phyloP scores from a whole-genome alignment of 2,329 filamentous ascomycete species.

The Penicillium olsonii region DNA sequence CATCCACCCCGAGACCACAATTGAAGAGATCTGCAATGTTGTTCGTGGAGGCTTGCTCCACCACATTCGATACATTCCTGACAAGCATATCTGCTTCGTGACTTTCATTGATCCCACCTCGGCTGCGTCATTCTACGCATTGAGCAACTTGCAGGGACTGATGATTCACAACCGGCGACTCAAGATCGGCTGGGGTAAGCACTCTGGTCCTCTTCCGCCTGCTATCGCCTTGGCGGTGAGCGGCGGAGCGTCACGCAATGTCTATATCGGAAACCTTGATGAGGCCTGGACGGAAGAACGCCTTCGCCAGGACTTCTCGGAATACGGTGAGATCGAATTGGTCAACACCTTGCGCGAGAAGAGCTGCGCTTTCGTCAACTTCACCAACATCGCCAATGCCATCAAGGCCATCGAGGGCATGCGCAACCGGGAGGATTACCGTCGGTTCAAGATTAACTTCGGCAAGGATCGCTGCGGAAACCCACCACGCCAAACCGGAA shows the following conservation, averaged over 20 bases:
- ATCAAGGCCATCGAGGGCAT: conserved; percentile 99
- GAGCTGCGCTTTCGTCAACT: conserved; percentile 99
- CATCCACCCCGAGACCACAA: conserved; percentile 97
- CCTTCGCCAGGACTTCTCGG: conserved; percentile 91
- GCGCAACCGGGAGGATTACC: conserved; percentile 92
- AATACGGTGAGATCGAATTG: conserved; percentile 96
- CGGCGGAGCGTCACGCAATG: conserved; percentile 95
- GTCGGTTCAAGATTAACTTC: conserved; percentile 99
- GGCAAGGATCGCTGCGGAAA: conserved; percentile 98
- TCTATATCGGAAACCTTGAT: conserved; percentile 96
- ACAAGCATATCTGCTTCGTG: conserved; percentile 99
- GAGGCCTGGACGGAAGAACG: conserved; percentile 97
- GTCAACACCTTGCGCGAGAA: conserved; percentile 97
- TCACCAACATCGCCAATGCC: conserved; percentile 98
- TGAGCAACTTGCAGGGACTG: conserved; percentile 94
- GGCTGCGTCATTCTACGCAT: conserved; percentile 93
- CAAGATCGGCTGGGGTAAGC: conserved; percentile 99
- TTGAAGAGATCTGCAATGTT: conserved; percentile 99
- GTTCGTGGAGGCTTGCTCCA: conserved; percentile 93
- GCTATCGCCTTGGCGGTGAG: conserved; percentile 95
- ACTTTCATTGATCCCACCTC: conserved; percentile 99
- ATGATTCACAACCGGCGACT: conserved; percentile 99
- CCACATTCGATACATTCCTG: conserved; percentile 97
- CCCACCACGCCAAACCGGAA: conserved; percentile 81
- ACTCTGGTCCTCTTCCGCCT: conserved; percentile 91